phyloP scores from a whole-genome alignment of 768 basidiomycete genomes.

The Nevesoporus exiguus region DNA sequence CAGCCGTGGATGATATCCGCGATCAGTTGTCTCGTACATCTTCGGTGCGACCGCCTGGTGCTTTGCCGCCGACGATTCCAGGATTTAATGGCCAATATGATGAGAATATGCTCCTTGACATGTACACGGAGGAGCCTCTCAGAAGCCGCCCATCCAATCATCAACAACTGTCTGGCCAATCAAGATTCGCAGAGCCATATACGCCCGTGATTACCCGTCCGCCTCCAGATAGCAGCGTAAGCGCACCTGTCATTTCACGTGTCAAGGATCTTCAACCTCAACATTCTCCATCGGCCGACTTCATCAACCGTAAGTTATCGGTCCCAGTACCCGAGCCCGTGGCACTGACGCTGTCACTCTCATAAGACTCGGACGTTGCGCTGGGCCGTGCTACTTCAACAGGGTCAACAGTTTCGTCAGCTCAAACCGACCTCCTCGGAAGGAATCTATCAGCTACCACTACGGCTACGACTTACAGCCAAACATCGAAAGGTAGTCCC shows the following conservation, averaged over 20 bases:
- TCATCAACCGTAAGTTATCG: constrained; percentile 21
- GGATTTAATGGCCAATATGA: constrained; percentile 23
- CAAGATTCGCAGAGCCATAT: constrained; percentile 19
- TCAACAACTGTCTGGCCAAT: constrained; percentile 19
- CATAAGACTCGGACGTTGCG: constrained; percentile 16
- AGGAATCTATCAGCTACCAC: constrained; percentile 28
- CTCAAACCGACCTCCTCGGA: constrained; percentile 21
- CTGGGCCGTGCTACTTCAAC: constrained; percentile 29
- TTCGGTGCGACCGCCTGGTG: constrained; percentile 30
- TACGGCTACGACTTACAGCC: constrained; percentile 21
- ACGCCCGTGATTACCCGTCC: constrained; percentile 9
- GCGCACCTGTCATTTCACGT: constrained; percentile 12
- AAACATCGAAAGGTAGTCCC: constrained; percentile 14
- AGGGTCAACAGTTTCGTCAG: constrained; percentile 29
- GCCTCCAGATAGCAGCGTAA: constrained; percentile 12
- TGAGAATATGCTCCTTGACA: constrained; percentile 21
- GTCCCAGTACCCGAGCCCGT: neutral
- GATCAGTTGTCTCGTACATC: constrained; percentile 18
- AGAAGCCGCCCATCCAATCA: constrained; percentile 19
- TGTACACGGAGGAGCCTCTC: constrained; percentile 20
- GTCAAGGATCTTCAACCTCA: constrained; percentile 19
- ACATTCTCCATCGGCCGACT: constrained; percentile 20
- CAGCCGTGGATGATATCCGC: constrained; percentile 19
- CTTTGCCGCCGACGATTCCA: constrained; percentile 26
- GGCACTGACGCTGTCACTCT: constrained; percentile 3